These are phyloP conservation scores for Extremus antarcticus DNA, from an alignment of 495 filamentous ascomycete species.

Conservation along the genomic window DNA sequence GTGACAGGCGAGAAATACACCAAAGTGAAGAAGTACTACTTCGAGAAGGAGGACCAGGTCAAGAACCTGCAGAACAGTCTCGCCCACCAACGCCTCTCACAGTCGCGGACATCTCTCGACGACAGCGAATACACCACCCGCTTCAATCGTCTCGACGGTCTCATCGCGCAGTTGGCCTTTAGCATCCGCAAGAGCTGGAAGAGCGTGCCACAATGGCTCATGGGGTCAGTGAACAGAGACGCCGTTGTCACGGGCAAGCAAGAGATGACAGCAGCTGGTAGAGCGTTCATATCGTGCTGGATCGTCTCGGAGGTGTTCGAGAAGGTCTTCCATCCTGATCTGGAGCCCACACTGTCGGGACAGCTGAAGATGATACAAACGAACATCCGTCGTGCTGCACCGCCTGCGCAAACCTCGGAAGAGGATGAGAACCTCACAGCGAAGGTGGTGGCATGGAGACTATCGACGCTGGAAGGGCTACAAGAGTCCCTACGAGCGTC, in stretches of 20 bases:
- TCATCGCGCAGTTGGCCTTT: slow-evolving; percentile 89
- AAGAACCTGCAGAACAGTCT: slow-evolving; percentile 93
- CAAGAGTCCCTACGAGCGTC: slow-evolving; percentile 55
- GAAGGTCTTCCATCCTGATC: slow-evolving; percentile 77
- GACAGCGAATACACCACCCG: slow-evolving; percentile 88
- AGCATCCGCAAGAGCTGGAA: slow-evolving; percentile 91
- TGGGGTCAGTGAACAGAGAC: slow-evolving; percentile 66
- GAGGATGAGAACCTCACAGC: slow-evolving; percentile 79
- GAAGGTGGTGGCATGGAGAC: slow-evolving; percentile 86
- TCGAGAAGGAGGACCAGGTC: slow-evolving; percentile 87
- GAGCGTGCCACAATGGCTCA: slow-evolving; percentile 66
- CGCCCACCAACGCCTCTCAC: slow-evolving; percentile 86
- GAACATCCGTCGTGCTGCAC: slow-evolving; percentile 68
- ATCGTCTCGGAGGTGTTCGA: slow-evolving; percentile 86
- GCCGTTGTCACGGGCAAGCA: slow-evolving; percentile 72
- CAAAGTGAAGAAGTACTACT: slow-evolving; percentile 95
- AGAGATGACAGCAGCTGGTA: slow-evolving; percentile 94
- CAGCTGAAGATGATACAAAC: slow-evolving; percentile 80
- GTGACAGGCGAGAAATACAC: slow-evolving; percentile 79
- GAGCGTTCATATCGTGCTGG: slow-evolving; percentile 82
- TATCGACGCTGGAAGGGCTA: slow-evolving; percentile 88
- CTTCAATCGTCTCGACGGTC: slow-evolving; percentile 86
- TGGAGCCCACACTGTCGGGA: slow-evolving; percentile 62
- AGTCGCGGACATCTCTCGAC: slow-evolving; percentile 89
- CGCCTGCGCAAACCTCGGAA: slow-evolving; percentile 61